Evolutionary conservation across 371 early-diverging fungal species (phyloP).

Genomic region (Syncephalastrum monosporum): DNA sequence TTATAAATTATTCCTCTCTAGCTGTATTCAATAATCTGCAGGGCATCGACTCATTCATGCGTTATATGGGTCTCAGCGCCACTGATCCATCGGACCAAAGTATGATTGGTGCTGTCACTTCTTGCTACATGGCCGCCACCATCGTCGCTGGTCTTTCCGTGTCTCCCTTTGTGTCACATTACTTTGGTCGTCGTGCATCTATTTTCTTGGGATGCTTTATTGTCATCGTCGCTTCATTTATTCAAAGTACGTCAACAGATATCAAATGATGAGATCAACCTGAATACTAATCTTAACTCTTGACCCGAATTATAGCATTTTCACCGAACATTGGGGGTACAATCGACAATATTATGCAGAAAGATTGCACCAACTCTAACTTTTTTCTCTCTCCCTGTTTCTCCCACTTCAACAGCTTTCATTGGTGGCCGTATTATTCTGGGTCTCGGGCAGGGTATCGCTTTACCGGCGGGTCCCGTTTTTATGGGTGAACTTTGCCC

Average conservation of each 20-base stretch:
- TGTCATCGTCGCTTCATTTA: constrained; percentile 22
- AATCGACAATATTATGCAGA: background rate
- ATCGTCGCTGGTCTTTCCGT: constrained; percentile 23
- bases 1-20: background rate
- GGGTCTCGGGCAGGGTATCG: constrained; percentile 28
- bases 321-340: constrained; percentile 22
- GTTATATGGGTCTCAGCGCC: constrained; percentile 17
- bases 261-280: too few relatives aligned
- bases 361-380: background rate
- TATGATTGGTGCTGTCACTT: constrained; percentile 29
- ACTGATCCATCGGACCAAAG: constrained; percentile 15
- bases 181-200: constrained; percentile 25
- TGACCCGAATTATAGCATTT: constrained; percentile 10
- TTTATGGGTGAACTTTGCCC: constrained; percentile 28
- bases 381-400: constrained; percentile 4
- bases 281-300: background rate
- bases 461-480: constrained; percentile 26
- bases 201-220: constrained; percentile 23
- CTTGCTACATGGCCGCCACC: constrained; percentile 22
- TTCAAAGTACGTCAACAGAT: constrained; percentile 13
- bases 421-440: constrained; percentile 28
- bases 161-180: constrained; percentile 20
- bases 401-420: constrained; percentile 10
- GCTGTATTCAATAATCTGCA: constrained; percentile 32
- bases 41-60: constrained; percentile 19